A percentile compares a stretch with the other conserved stretches of the same genome.
phyloP scores from a whole-genome alignment of 2,329 filamentous ascomycete genomes.

The Pseudogymnoascus sp. region DNA sequence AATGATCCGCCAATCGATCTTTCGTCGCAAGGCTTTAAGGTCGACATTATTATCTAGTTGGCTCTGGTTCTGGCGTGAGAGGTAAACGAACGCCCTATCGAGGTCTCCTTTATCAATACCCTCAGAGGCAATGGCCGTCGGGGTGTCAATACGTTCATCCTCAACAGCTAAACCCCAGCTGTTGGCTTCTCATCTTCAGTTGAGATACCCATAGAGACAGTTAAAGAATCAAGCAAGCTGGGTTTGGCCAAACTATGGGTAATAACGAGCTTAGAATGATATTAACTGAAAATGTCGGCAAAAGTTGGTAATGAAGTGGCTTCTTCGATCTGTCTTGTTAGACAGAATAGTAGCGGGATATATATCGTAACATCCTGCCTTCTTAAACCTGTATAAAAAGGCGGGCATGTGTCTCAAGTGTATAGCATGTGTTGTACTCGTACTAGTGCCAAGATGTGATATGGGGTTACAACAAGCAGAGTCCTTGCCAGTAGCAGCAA shows the following conservation, averaged over 20 bases:
- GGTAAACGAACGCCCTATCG: slow-evolving; percentile 36
- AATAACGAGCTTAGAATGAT: background rate
- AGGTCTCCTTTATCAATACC: slow-evolving; percentile 24
- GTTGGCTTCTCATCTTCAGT: background rate
- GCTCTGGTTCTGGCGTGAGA: slow-evolving; percentile 35
- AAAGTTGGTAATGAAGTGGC: background rate
- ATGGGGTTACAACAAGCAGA: background rate
- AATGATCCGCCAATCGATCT: slow-evolving; percentile 52
- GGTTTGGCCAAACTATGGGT: background rate
- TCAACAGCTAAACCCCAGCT: background rate
- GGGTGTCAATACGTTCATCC: background rate
- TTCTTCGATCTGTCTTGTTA: background rate
- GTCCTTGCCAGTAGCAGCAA: background rate
- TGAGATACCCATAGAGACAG: background rate
- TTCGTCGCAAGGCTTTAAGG: slow-evolving; percentile 42
- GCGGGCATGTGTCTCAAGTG: background rate
- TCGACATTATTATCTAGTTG: slow-evolving; percentile 30
- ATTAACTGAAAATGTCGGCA: no score
- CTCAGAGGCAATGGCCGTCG: background rate
- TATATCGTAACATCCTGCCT: background rate
- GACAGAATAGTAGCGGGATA: background rate
- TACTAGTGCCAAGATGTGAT: background rate
- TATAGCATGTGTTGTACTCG: background rate
- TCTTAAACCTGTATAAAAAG: no score
- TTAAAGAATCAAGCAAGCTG: background rate